Evolutionary conservation across 192 early-diverging fungal species (phyloP).

Genomic region (Phlyctochytrium planicorne): DNA sequence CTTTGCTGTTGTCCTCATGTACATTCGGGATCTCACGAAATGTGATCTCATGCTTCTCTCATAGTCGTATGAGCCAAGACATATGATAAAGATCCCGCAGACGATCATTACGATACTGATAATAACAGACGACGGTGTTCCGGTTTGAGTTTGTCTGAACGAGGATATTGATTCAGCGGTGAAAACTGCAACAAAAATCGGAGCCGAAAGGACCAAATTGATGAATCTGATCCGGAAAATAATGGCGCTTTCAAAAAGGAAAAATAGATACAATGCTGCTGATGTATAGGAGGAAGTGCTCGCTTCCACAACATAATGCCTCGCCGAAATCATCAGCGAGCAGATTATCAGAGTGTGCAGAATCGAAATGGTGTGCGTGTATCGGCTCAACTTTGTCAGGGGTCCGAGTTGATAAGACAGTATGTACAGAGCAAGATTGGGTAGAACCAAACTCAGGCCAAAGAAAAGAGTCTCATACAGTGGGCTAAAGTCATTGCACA

Average conservation of each 20-base stretch:
- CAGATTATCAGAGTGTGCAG: conserved; percentile 18
- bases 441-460: conserved; percentile 21
- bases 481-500: conserved; percentile 14
- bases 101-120: conserved; percentile 8
- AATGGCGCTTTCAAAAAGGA: conserved; percentile 2
- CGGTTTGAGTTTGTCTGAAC: background rate
- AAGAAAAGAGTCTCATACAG: conserved; percentile 4
- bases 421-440: conserved; percentile 21
- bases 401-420: conserved; percentile 23
- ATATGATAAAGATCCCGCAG: background rate
- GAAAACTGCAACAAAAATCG: conserved; percentile 9
- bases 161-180: background rate
- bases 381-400: conserved; percentile 7
- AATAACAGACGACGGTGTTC: background rate
- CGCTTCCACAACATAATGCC: conserved; percentile 35
- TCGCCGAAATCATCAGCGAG: conserved; percentile 24
- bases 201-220: conserved; percentile 23
- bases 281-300: conserved; percentile 17
- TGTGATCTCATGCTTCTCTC: conserved; percentile 10
- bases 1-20: conserved; percentile 37
- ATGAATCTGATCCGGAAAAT: conserved; percentile 32
- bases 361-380: conserved; percentile 26
- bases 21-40: background rate
- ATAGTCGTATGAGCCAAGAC: conserved; percentile 4
- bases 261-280: conserved; percentile 3